phyloP scores from a whole-genome alignment of 495 filamentous ascomycete genomes.

The Astrocystis sublimbata region DNA sequence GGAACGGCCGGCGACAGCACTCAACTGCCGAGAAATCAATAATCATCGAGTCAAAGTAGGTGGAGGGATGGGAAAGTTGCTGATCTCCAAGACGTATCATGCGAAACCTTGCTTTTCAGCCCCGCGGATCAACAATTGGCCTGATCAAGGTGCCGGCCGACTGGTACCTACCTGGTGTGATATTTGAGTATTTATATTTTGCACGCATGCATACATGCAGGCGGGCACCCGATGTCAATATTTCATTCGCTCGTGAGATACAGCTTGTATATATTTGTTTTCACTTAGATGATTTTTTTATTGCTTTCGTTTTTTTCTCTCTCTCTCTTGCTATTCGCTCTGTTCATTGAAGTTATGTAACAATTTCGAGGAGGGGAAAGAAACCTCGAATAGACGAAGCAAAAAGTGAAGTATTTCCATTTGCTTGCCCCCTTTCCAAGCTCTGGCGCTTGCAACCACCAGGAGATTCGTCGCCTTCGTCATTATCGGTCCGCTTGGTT shows the following conservation, averaged over 20 bases:
- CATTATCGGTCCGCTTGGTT: background rate
- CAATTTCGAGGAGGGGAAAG: background rate
- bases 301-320: background rate
- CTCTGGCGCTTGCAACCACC: background rate
- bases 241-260: background rate
- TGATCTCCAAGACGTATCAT: background rate
- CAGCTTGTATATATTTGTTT: too few species aligned
- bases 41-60: background rate
- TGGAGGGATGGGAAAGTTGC: background rate
- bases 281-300: background rate
- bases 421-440: background rate
- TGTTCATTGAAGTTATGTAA: background rate
- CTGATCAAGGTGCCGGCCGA: background rate
- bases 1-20: too few species aligned
- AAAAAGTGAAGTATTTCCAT: background rate
- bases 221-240: too few species aligned
- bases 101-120: background rate
- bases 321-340: background rate
- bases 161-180: background rate
- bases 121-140: conserved; percentile 2
- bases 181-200: too few species aligned
- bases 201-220: too few species aligned
- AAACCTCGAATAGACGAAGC: background rate
- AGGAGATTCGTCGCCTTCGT: background rate
- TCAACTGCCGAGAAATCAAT: background rate